phyloP scores from a whole-genome alignment of 352 stramenopile genomes.

The Phytophthora palmivora region DNA sequence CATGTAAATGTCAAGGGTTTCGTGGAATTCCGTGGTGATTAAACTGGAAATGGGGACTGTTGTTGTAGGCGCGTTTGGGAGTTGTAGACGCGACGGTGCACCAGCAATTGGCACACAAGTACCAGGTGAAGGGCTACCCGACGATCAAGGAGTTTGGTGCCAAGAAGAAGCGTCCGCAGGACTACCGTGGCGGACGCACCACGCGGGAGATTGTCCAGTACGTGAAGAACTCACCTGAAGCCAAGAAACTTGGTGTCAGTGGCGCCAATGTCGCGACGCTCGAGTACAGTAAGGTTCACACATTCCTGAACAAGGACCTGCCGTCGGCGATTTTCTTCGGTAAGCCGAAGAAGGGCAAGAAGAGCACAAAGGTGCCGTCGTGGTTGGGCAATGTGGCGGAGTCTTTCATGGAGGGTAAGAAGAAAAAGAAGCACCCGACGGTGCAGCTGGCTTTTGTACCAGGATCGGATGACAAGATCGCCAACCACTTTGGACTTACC shows the following conservation, averaged over 20 bases:
- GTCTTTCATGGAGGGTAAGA: slow-evolving; percentile 62
- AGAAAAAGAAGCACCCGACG: slow-evolving; percentile 62
- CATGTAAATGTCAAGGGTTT: slow-evolving; percentile 38
- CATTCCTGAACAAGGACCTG: slow-evolving; percentile 62
- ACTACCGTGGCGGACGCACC: slow-evolving; percentile 75
- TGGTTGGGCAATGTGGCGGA: slow-evolving; percentile 68
- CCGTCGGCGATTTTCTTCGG: slow-evolving; percentile 81
- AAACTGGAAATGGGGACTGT: slow-evolving; percentile 21
- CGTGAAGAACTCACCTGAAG: slow-evolving; percentile 70
- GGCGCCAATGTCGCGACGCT: slow-evolving; percentile 53
- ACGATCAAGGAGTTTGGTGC: slow-evolving; percentile 87
- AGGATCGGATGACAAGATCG: slow-evolving; percentile 70
- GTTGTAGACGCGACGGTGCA: slow-evolving; percentile 73
- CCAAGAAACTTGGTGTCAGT: slow-evolving; percentile 74
- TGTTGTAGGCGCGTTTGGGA: slow-evolving; percentile 68
- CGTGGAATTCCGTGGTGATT: slow-evolving; percentile 14
- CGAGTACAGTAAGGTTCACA: slow-evolving; percentile 56
- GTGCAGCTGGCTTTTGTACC: slow-evolving; percentile 71
- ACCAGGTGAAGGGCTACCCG: slow-evolving; percentile 78
- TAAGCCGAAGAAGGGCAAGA: slow-evolving; percentile 57
- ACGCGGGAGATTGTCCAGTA: slow-evolving; percentile 75
- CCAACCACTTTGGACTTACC: slow-evolving; percentile 65
- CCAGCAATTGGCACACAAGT: slow-evolving; percentile 73
- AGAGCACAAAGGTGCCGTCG: slow-evolving; percentile 52
- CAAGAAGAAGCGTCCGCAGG: slow-evolving; percentile 82